Percentiles rank a stretch among this genome's conserved stretches.
Evolutionary conservation across 73 alveolate genomes (phyloP).

Genomic region (Tetrahymena elliotti): DNA sequence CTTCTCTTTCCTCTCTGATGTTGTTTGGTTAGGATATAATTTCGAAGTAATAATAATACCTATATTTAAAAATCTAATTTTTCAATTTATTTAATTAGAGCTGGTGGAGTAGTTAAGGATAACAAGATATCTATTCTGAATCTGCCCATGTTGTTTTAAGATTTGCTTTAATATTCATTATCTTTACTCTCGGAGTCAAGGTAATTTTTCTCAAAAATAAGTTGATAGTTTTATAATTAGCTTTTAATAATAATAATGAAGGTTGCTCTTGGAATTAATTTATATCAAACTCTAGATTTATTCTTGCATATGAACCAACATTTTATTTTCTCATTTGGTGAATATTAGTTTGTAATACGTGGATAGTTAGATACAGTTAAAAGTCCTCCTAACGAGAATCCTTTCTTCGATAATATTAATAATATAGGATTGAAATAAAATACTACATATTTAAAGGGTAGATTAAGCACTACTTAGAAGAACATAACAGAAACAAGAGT

Average conservation of each 20-base stretch:
- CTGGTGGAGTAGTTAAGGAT: neutral
- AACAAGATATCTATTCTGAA: neutral
- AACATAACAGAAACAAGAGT: neutral
- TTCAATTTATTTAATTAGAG: neutral
- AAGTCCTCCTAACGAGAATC: neutral
- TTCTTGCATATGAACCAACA: neutral
- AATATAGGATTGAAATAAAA: neutral
- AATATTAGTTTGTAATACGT: neutral
- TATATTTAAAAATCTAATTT: neutral
- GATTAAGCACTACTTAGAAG: neutral
- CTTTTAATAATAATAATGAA: neutral
- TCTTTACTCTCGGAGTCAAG: neutral
- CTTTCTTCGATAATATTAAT: neutral
- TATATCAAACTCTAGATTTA: neutral
- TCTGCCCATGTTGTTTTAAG: neutral
- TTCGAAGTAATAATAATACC: neutral
- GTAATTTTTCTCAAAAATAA: neutral
- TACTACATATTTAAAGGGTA: neutral
- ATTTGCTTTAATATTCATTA: neutral
- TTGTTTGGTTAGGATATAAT: neutral
- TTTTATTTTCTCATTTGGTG: neutral
- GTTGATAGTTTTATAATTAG: neutral
- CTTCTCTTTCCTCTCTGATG: neutral
- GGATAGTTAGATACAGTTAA: neutral
- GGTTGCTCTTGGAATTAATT: neutral